Conservation (phyloP, 768 basidiomycete genomes). For the Arthromyces matolae region DNA sequence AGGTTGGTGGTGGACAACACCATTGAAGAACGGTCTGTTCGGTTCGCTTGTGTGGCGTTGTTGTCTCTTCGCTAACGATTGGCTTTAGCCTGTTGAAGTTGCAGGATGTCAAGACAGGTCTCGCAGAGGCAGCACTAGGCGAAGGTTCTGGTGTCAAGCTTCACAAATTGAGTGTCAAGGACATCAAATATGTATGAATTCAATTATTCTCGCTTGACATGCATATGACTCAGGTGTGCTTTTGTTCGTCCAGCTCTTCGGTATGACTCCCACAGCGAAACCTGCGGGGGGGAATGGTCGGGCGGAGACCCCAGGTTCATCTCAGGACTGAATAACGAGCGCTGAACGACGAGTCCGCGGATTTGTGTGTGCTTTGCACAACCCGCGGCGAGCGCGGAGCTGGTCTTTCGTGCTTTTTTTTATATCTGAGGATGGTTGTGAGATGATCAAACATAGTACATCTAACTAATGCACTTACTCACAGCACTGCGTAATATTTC, state of each 20-base stretch:
- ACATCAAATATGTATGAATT: constrained; percentile 58
- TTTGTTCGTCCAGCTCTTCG: constrained; percentile 29
- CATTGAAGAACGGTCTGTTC: constrained; percentile 69
- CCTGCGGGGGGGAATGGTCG: not conserved
- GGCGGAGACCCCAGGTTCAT: not conserved
- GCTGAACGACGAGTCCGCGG: not conserved
- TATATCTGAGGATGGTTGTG: too few species aligned
- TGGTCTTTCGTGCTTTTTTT: too few species aligned
- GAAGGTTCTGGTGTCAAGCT: constrained; percentile 61
- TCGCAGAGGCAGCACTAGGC: constrained; percentile 67
- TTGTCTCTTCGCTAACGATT: not conserved
- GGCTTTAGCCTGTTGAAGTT: constrained; percentile 56
- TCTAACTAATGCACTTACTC: too few species aligned
- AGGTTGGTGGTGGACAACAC: constrained; percentile 64
- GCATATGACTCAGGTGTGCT: not conserved
- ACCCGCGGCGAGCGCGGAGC: constrained; percentile 2
- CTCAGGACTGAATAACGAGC: too few species aligned
- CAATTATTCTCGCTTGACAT: not conserved
- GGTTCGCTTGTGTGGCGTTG: too few species aligned
- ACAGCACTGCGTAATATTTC: too few species aligned
- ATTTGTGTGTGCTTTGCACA: not conserved
- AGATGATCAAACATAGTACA: too few species aligned
- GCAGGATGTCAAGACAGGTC: constrained; percentile 63
- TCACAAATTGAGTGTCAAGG: constrained; percentile 64
- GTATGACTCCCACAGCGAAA: constrained; percentile 25